Evolutionary conservation across 176 grass and related monocot genomes (phyloP), one percentile per base, ranked within the genome.

Genomic region (Carex myosuroides): DNA sequence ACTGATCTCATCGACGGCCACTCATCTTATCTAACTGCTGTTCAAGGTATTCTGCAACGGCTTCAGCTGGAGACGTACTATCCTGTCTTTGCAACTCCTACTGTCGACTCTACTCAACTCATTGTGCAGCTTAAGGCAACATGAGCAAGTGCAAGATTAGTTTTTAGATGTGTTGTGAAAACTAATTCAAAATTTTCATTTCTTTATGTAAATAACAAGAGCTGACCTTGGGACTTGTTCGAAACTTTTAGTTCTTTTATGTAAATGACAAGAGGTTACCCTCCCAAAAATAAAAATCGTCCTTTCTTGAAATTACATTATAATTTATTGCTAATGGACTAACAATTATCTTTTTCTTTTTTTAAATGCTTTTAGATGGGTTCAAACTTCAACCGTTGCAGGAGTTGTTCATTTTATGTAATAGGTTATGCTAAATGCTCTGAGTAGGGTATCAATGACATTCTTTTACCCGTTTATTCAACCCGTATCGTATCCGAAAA

Each of bases 41-140:
- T 83, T 35, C 70, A 89, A 37, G 63, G 87, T 77, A 92, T 97
- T 30, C 88, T 97, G 42, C 85, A 88, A 50, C 86, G 87, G 63
- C 92, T 94, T 57, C 90, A 97, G 88, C 64, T 97, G 8, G 90
- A 91, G 54, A 89, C 81, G 1, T 90, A 94, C 82, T 92, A 89
- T 79, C 91, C 89, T 37, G 94, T 94, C 26, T 90, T 90, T 85
- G 21, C 6, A 11, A 68, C 37, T 16, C 80, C 62, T 82, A 67
- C 57, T 62, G 41, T 8, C 0, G 32, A 32, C 8, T 41, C 58
- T 21, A 42, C 32, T 44, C 14, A 17, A 41, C 32, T 26, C 10
- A 2, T 78, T 13, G 3, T 78, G 50, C 48, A 78, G 50, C 14
- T 78, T 39, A 39, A 39, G 37, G 37, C 14, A 9, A 50, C 37